Base-by-base conservation (phyloP, 2,329 filamentous ascomycete species). In the Albophoma yamanashiensis region DNA sequence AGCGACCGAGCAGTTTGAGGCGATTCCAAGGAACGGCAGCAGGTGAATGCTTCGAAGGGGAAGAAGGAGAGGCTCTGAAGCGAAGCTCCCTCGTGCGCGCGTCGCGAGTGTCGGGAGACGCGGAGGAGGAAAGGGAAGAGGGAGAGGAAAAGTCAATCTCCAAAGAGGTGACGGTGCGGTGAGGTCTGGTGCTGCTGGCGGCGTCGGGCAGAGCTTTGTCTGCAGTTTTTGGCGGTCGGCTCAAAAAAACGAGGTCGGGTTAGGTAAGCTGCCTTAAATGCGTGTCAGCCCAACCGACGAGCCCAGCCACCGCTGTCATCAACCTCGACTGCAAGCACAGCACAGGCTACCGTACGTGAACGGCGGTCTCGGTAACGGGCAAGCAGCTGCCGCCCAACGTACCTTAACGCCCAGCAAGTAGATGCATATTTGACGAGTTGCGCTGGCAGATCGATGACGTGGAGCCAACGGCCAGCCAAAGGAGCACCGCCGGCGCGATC, bases 231-330 rank as follows among this genome's bases (percentile, higher is more conserved):
- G 45, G 45, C 20, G 20, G 40, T 3, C 39, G 40, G 22, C 36
- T 7, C n/a, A 20, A 58, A 60, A 40, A 47, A 34, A 40, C 25
- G 47, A 39, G 43, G 4, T 22, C 3, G 20, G 15, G 45, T 56
- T 40, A 36, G 38, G 40, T 47, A 58, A 58, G 57, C 45, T 43
- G 40, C 38, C 22, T 11, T 17, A 7, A 22, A 53, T 57, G 59
- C 56, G 31, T 60, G 31, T 56, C 31, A 58, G 56, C 59, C 59
- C 59, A 60, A 60, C 56, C 34, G 31, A 14, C 11, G 27, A 17
- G 59, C 47, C 45, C 45, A 60, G 45, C 47, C 39, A 38, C 58
- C 50, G 58, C 8, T n/a, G 47, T n/a, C 27, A 52, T 52, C 47
- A 34, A 34, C 45, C 22, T 47, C n/a, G 8, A 25, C 43, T 22